These are phyloP conservation scores for Candida corydali DNA, from an alignment of 805 yeast species.

Conservation along the genomic window DNA sequence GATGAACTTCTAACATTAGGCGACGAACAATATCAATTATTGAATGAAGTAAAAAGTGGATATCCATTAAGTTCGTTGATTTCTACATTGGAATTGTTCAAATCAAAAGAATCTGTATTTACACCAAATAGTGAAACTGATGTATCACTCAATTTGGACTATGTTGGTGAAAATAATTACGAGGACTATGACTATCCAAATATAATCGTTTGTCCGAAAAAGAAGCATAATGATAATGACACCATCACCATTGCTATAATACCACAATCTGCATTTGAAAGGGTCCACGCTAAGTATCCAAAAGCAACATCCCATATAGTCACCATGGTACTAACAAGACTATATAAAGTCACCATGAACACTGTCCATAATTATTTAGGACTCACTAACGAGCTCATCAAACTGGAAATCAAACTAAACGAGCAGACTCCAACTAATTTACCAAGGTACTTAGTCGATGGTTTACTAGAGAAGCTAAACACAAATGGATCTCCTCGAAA, in stretches of 20 bases:
- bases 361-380: slow-evolving; percentile 87
- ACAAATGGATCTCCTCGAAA: not conserved
- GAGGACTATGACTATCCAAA: slow-evolving; percentile 6
- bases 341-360: slow-evolving; percentile 87
- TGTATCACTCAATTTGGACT: slow-evolving; percentile 5
- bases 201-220: slow-evolving; percentile 6
- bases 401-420: slow-evolving; percentile 70
- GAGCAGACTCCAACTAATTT: slow-evolving; percentile 24
- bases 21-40: slow-evolving; percentile 61
- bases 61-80: slow-evolving; percentile 80
- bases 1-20: slow-evolving; percentile 48
- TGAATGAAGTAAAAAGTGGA: slow-evolving; percentile 80
- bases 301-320: slow-evolving; percentile 90
- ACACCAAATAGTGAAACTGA: slow-evolving; percentile 7
- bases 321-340: slow-evolving; percentile 82
- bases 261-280: slow-evolving; percentile 76
- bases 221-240: slow-evolving; percentile 6
- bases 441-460: slow-evolving; percentile 63
- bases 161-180: not conserved
- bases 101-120: slow-evolving; percentile 1
- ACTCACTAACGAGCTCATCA: slow-evolving; percentile 72
- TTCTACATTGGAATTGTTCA: slow-evolving; percentile 72
- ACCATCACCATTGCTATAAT: slow-evolving; percentile 79
- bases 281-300: slow-evolving; percentile 72
- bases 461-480: slow-evolving; percentile 39